These are phyloP conservation scores for Aeschynomene evenia DNA, from an alignment of 306 rosid species.

Conservation along the genomic window DNA sequence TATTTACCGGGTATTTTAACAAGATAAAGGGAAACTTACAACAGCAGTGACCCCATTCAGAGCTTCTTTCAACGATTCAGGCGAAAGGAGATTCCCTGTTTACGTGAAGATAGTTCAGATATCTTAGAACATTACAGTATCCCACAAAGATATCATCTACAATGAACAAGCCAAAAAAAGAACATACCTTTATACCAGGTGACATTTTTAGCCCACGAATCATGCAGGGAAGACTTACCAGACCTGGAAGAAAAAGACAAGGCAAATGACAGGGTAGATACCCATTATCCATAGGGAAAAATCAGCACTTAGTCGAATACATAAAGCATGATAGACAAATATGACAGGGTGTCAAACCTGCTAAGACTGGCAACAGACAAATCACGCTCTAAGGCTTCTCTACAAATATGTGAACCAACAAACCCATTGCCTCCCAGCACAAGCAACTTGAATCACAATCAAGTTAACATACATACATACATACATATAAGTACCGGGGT, in stretches of 20 bases:
- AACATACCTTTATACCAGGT: constrained; percentile 81
- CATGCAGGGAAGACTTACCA: constrained; percentile 78
- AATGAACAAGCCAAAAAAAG: constrained; percentile 5
- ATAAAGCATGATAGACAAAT: neutral
- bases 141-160: constrained; percentile 9
- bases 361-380: constrained; percentile 83
- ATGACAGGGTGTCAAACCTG: constrained; percentile 48
- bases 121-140: constrained; percentile 21
- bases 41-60: constrained; percentile 79
- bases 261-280: constrained; percentile 13
- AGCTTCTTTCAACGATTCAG: constrained; percentile 85
- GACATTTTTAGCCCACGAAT: constrained; percentile 69
- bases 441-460: constrained; percentile 61
- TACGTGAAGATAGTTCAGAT: constrained; percentile 28
- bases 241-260: constrained; percentile 58
- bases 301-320: constrained; percentile 5
- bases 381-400: constrained; percentile 75
- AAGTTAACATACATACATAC: too few relatives aligned
- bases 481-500: constrained; percentile 5
- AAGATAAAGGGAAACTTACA: constrained; percentile 53
- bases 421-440: constrained; percentile 98
- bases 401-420: constrained; percentile 89
- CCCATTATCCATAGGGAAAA: neutral
- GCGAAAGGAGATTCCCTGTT: constrained; percentile 82
- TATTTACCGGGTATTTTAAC: neutral